A percentile compares a stretch with the other conserved stretches of the same genome.
phyloP scores from a whole-genome alignment of 2,329 filamentous ascomycete genomes.

The Didymella exigua region DNA sequence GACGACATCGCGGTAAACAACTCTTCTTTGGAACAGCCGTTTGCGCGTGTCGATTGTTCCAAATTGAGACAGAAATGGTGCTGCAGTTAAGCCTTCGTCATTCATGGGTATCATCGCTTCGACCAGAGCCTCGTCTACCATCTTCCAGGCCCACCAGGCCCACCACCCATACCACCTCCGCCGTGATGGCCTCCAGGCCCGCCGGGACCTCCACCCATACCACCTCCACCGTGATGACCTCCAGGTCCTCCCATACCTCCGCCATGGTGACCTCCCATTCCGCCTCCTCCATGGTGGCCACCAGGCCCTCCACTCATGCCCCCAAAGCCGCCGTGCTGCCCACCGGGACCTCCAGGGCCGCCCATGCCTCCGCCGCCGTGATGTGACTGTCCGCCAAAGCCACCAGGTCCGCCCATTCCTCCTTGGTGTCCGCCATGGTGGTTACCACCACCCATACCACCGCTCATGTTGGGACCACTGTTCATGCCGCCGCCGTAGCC shows the following conservation, averaged over 20 bases:
- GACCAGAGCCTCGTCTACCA: neutral
- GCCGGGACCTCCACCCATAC: neutral
- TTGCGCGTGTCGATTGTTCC: too few relatives aligned
- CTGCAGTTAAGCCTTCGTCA: too few relatives aligned
- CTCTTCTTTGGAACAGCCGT: too few relatives aligned
- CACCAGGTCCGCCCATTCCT: neutral
- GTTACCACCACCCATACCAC: neutral
- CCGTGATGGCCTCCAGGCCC: neutral
- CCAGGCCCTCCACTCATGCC: neutral
- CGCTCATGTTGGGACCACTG: neutral
- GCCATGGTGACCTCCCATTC: too few relatives aligned
- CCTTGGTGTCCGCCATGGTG: neutral
- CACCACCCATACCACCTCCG: neutral
- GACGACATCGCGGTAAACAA: too few relatives aligned
- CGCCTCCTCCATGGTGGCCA: neutral
- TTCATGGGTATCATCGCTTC: neutral
- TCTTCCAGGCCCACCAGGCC: neutral
- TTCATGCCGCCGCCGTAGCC: constrained; percentile 1
- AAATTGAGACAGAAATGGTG: too few relatives aligned
- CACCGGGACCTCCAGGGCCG: neutral
- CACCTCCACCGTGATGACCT: neutral
- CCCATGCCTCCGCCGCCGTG: constrained; percentile 1
- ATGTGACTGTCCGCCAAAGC: neutral
- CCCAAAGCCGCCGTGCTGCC: neutral
- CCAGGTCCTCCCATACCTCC: neutral